These are phyloP conservation scores for Begonia masoniana DNA, from an alignment of 306 rosid species.

Conservation along the genomic window DNA sequence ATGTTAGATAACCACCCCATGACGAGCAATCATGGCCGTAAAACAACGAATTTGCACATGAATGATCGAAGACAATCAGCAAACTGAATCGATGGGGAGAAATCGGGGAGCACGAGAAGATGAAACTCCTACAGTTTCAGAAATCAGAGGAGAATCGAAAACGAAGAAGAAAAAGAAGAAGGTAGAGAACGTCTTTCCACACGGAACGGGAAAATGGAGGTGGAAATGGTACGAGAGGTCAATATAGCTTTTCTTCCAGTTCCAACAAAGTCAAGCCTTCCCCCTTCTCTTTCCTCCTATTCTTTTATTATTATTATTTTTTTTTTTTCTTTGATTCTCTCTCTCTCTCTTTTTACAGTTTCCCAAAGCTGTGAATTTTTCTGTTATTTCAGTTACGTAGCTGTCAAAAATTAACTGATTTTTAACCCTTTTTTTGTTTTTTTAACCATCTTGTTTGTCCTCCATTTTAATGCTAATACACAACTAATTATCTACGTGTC, in stretches of 20 bases:
- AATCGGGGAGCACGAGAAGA: neutral
- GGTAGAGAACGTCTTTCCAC: constrained; percentile 23
- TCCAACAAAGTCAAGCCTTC: constrained; percentile 8
- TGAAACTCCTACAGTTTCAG: neutral
- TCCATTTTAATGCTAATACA: no score
- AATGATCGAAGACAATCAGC: no score
- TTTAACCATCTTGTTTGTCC: no score
- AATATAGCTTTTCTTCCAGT: constrained; percentile 1
- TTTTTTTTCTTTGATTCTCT: no score
- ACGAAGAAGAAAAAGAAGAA: constrained; percentile 8
- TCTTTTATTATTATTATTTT: no score
- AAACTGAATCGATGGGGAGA: neutral
- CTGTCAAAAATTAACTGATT: no score
- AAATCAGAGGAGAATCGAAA: constrained; percentile 4
- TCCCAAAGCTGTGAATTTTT: no score
- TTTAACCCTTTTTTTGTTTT: no score
- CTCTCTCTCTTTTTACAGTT: no score
- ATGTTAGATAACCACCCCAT: constrained; percentile 75
- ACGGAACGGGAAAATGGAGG: constrained; percentile 11
- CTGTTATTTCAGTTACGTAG: no score
- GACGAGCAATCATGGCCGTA: constrained; percentile 5
- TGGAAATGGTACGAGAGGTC: constrained; percentile 13
- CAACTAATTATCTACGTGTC: no score
- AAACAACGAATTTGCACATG: neutral
- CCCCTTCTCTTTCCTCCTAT: no score